A percentile compares a stretch with the other conserved stretches of the same genome.
phyloP scores from a whole-genome alignment of 2,329 filamentous ascomycete genomes.

The Biscogniauxia mediterranea region DNA sequence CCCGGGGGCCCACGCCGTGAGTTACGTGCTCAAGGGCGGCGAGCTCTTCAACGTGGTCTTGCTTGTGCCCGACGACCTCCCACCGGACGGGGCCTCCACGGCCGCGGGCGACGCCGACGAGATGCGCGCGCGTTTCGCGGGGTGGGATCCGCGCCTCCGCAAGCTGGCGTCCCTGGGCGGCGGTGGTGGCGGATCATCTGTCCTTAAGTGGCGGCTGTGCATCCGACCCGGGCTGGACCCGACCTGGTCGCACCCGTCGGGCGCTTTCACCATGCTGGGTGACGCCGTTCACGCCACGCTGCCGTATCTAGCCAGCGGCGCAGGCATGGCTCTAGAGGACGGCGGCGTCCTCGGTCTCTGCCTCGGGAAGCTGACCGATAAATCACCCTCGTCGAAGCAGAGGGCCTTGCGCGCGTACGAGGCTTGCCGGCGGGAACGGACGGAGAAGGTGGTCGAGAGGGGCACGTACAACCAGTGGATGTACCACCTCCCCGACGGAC shows the following conservation, averaged over 20 bases:
- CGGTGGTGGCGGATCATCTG: constrained; percentile 31
- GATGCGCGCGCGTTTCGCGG: constrained; percentile 47
- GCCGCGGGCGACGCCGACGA: constrained; percentile 37
- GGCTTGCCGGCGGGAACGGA: constrained; percentile 54
- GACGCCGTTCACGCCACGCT: constrained; percentile 60
- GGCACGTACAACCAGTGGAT: constrained; percentile 62
- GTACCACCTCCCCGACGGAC: constrained; percentile 60
- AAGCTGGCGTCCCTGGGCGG: constrained; percentile 25
- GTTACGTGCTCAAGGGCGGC: constrained; percentile 47
- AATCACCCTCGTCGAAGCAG: constrained; percentile 35
- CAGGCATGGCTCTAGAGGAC: constrained; percentile 62
- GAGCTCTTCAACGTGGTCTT: constrained; percentile 51
- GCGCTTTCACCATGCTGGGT: constrained; percentile 57
- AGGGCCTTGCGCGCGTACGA: constrained; percentile 50
- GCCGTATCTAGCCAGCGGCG: constrained; percentile 57
- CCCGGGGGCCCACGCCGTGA: constrained; percentile 51
- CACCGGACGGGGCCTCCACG: constrained; percentile 34
- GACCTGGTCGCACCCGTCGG: constrained; percentile 56
- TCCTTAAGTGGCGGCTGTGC: constrained; percentile 49
- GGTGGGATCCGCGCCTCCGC: constrained; percentile 59
- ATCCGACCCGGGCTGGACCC: constrained; percentile 31
- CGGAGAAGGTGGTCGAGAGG: constrained; percentile 56
- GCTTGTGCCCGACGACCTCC: constrained; percentile 49
- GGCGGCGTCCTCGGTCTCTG: constrained; percentile 47
- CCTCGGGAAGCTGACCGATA: constrained; percentile 44